A percentile compares a stretch with the other conserved stretches of the same genome.
phyloP scores from a whole-genome alignment of 2,329 filamentous ascomycete genomes.

The Epichloe amarillans region DNA sequence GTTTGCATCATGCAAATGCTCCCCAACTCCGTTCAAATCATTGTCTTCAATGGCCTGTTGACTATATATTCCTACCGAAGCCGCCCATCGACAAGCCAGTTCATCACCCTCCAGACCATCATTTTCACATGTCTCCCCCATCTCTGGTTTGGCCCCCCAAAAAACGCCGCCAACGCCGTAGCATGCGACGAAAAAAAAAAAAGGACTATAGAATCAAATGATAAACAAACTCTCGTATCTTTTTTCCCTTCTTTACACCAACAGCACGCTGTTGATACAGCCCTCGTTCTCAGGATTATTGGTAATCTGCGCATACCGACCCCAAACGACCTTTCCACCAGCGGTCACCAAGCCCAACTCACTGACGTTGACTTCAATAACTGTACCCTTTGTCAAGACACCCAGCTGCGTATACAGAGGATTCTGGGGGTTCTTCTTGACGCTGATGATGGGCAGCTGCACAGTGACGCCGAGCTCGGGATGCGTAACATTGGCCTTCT shows the following conservation, averaged over 20 bases:
- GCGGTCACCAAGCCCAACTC: slow-evolving; percentile 87
- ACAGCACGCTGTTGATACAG: slow-evolving; percentile 28
- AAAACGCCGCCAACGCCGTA: slow-evolving; percentile 15
- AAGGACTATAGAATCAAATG: not conserved
- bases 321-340: slow-evolving; percentile 88
- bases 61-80: not conserved
- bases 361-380: slow-evolving; percentile 81
- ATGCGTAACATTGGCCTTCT: slow-evolving; percentile 46
- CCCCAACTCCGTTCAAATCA: too few species aligned
- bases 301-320: slow-evolving; percentile 50
- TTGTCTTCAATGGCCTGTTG: not conserved
- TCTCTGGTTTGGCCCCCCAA: not conserved
- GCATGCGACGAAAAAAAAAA: slow-evolving; percentile 12
- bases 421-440: slow-evolving; percentile 61
- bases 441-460: slow-evolving; percentile 63
- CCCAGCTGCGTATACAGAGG: slow-evolving; percentile 87
- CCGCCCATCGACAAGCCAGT: not conserved
- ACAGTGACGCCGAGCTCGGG: slow-evolving; percentile 78
- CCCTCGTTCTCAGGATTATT: slow-evolving; percentile 37
- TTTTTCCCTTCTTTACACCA: slow-evolving; percentile 12
- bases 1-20: too few species aligned
- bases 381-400: slow-evolving; percentile 69
- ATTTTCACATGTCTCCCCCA: not conserved
- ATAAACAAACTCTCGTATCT: not conserved
- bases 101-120: not conserved